Evolutionary conservation across 805 yeast species (phyloP).

Genomic region (Komagataella phaffii): DNA sequence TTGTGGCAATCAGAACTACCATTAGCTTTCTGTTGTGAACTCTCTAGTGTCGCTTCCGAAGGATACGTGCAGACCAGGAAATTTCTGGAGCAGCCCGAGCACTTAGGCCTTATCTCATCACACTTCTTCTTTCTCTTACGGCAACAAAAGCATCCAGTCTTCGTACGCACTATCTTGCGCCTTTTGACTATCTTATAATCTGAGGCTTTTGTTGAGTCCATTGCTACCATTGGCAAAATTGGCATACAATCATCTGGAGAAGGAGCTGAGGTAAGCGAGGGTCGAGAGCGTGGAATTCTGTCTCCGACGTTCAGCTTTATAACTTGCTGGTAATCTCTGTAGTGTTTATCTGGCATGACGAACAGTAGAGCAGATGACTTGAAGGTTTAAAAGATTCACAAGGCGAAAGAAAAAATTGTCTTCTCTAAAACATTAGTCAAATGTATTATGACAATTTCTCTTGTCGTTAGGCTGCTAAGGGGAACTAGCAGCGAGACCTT

Average conservation of each 20-base stretch:
- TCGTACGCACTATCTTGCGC: conserved; percentile 20
- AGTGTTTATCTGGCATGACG: conserved; percentile 2
- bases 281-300: background rate
- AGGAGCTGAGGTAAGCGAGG: background rate
- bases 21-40: background rate
- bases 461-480: background rate
- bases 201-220: background rate
- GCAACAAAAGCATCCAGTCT: conserved; percentile 25
- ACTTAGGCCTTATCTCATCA: conserved; percentile 20
- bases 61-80: conserved; percentile 21
- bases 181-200: conserved; percentile 2
- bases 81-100: conserved; percentile 22
- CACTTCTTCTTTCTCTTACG: conserved; percentile 25
- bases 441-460: background rate
- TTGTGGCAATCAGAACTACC: background rate
- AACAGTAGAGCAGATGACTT: too few relatives aligned
- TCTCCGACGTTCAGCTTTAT: conserved; percentile 9
- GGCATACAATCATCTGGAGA: background rate
- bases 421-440: background rate
- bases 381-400: background rate
- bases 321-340: conserved; percentile 19
- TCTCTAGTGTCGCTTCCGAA: background rate
- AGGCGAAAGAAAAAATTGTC: background rate
- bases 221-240: conserved; percentile 9
- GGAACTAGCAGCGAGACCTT: background rate